Percentiles rank a stretch among this genome's conserved stretches.
phyloP scores from a whole-genome alignment of 371 early-diverging fungal species.

The Capillidium rhysosporum region DNA sequence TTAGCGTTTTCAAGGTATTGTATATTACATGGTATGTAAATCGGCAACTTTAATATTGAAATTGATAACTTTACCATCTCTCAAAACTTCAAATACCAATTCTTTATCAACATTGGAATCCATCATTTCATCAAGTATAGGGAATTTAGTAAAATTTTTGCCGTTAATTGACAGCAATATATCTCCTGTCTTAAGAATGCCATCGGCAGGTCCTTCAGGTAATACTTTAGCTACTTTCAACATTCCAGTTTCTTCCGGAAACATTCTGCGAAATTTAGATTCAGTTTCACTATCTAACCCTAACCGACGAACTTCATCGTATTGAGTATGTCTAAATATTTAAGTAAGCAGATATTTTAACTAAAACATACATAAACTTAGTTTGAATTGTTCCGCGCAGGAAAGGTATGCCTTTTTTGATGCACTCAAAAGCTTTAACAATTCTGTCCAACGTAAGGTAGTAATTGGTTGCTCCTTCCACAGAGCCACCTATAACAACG shows the following conservation, averaged over 20 bases:
- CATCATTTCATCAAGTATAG: constrained; percentile 50
- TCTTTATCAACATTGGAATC: constrained; percentile 50
- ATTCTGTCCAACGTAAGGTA: constrained; percentile 77
- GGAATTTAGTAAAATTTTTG: constrained; percentile 64
- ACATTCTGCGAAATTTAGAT: constrained; percentile 33
- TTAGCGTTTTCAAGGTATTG: background rate
- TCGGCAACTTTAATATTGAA: constrained; percentile 36
- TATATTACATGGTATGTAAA: constrained; percentile 40
- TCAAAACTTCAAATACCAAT: constrained; percentile 38
- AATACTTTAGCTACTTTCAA: constrained; percentile 62
- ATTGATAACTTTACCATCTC: constrained; percentile 50
- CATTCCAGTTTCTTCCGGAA: constrained; percentile 71
- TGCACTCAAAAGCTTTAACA: constrained; percentile 46
- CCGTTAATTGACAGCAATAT: constrained; percentile 63
- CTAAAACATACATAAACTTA: constrained; percentile 15
- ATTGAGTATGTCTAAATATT: constrained; percentile 25
- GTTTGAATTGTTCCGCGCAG: constrained; percentile 80
- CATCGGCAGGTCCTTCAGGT: constrained; percentile 64
- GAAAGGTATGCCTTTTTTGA: constrained; percentile 43
- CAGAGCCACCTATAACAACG: constrained; percentile 22
- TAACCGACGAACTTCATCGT: constrained; percentile 53
- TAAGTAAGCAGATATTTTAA: constrained; percentile 15
- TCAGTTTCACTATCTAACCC: constrained; percentile 50
- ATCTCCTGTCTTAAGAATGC: constrained; percentile 65
- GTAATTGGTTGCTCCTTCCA: constrained; percentile 74